Base-by-base conservation (phyloP, 441 rosid genomes). In the Arabidopsis lyrata region DNA sequence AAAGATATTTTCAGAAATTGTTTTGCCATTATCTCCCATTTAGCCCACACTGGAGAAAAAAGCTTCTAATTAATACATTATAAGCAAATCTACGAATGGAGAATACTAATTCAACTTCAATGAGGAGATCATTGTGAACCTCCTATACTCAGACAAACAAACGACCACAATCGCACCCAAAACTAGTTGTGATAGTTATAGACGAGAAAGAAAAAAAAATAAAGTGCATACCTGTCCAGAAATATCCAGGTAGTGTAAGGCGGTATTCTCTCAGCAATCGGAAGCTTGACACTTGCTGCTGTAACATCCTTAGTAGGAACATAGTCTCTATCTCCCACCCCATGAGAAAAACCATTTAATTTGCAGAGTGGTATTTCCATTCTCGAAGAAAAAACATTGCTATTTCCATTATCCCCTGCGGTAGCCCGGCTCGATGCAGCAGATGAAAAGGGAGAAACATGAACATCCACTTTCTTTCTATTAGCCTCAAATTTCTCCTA, bases 171-270 rank as follows among this genome's bases (percentile, higher is more conserved):
- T 10, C 57, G 45, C 6, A 39, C 53, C 45, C 53, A 35, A 39
- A 58, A 69, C 24, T 22, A 45, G 32, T 32, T 47, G 66, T 36
- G 18, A 27, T 54, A 49, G n/a, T 13, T 14, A 42, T 9, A 58
- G 10, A 61, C 16, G 50, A 72, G 36, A 52, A 45, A 8, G 35
- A 39, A 3, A 16, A 3, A 16, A 60, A 27, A 61, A 32, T 1
- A 38, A 61, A 29, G 24, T 12, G 18, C 61, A 34, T 68, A 56
- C 76, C 82, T 92, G 79, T 92, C 96, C 92, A 95, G 81, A 81
- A 92, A 95, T 41, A 95, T 89, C 99, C 99, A 95, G 54, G 96
- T 83, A 24, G 99, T 95, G 80, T 95, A 95, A 1, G 93, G 90
- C 3, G 99, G 97, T 73, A 92, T 85, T 80, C 81, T 92, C 85